Percentiles rank a stretch among this genome's conserved stretches.
phyloP scores from a whole-genome alignment of 352 stramenopile genomes.

The Phytophthora foliorum region DNA sequence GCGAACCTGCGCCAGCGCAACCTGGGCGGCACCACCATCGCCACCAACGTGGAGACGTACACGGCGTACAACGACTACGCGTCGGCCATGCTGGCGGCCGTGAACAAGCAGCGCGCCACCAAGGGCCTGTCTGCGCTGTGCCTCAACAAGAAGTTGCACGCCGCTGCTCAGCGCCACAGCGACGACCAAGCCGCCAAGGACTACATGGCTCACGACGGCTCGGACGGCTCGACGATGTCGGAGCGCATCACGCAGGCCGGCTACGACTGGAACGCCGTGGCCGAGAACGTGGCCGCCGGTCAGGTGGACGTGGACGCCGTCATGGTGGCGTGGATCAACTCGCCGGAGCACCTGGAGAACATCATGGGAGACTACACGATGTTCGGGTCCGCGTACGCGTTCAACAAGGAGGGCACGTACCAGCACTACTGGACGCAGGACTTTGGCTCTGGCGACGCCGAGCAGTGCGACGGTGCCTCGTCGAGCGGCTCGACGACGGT shows the following conservation, averaged over 20 bases:
- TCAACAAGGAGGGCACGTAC: conserved; percentile 38
- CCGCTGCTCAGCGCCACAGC: conserved; percentile 35
- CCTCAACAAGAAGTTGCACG: conserved; percentile 45
- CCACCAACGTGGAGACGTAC: conserved; percentile 15
- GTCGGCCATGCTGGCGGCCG: conserved; percentile 43
- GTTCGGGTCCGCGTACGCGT: conserved; percentile 46
- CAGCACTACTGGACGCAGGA: conserved; percentile 73
- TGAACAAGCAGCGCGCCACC: conserved; percentile 59
- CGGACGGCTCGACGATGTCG: conserved; percentile 46
- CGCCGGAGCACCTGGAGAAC: conserved; percentile 39
- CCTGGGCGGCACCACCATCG: conserved; percentile 17
- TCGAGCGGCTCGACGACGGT: conserved; percentile 20
- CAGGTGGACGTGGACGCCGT: conserved; percentile 41
- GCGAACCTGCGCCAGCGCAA: conserved; percentile 19
- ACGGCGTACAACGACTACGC: conserved; percentile 9
- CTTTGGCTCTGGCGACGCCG: conserved; percentile 47
- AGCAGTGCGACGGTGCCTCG: conserved; percentile 31
- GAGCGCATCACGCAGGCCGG: conserved; percentile 47
- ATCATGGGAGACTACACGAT: conserved; percentile 54
- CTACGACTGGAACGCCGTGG: conserved; percentile 51
- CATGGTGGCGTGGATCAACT: conserved; percentile 57
- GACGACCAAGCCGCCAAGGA: conserved; percentile 60
- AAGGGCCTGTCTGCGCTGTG: conserved; percentile 46
- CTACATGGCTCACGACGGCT: conserved; percentile 58
- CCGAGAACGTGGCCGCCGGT: conserved; percentile 49